Evolutionary conservation across 2,329 filamentous ascomycete species (phyloP), one percentile per base, ranked within the genome.

Genomic region (Arachnomyces sp.): DNA sequence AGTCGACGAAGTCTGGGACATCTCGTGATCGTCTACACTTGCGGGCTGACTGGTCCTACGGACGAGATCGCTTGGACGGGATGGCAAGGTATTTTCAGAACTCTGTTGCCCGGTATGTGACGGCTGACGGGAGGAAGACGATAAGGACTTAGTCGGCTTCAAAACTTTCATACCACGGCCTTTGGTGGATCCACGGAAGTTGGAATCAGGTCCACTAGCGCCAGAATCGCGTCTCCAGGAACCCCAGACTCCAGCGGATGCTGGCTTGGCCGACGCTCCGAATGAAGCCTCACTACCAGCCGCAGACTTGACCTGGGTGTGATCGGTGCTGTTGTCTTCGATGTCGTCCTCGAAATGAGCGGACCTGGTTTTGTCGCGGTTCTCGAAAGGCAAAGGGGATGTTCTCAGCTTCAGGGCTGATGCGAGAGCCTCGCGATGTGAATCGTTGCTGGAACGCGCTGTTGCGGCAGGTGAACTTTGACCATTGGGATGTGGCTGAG

Each of bases 91-190:
- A 31, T n/a, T 18, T 1, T 28, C 25, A n/a, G 31, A 39, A 36
- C n/a, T 31, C 18, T 14, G 11, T 17, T 8, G n/a, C 32, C 9
- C 13, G 15, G 16, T 14, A 20, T 3, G 35, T 15, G 47, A 44
- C 6, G 36, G 38, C 15, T 43, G 43, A 8, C 43, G 43, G 8
- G 44, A 44, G 4, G 36, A 61, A 9, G 71, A 70, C 2, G 65
- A 48, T 1, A 25, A 25, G 20, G 65, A 71, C 58, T 87, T 92
- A 41, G 73, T 74, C 1, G 90, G 81, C 55, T 88, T 87, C 38
- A 96, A 70, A 2, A 95, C 82, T 67, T 94, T 96, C 83, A 96
- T 96, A 37, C 79, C 81, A 36, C 73, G 65, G 13, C 68, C 64
- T 35, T 79, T 70, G 56, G 78, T 64, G 48, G 81, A 70, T 51